Percentiles rank a stretch among this genome's conserved stretches.
Evolutionary conservation across 164 flowering plant species (phyloP).

Genomic region (Magnolia kwangsiensis): DNA sequence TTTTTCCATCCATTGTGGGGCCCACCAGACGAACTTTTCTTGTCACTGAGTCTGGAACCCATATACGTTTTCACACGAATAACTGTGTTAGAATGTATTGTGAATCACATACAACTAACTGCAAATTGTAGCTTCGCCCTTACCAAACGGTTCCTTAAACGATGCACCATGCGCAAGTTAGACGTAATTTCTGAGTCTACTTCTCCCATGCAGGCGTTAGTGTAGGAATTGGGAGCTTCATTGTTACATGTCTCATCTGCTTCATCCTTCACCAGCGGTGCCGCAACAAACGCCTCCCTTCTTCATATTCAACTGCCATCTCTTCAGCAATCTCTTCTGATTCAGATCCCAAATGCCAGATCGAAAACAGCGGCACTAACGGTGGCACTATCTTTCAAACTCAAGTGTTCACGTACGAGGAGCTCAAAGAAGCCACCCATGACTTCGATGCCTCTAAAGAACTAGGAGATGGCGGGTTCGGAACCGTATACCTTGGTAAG

Average conservation of each 20-base stretch:
- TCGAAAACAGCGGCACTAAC: slow-evolving; percentile 14
- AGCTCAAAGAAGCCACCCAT: slow-evolving; percentile 38
- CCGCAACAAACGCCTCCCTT: neutral
- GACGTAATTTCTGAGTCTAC: no score
- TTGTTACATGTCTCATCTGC: neutral
- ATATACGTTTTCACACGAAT: no score
- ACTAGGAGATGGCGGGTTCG: slow-evolving; percentile 38
- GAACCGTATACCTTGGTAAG: slow-evolving; percentile 35
- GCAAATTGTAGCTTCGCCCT: no score
- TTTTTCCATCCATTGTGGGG: no score
- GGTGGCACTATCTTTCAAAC: slow-evolving; percentile 15
- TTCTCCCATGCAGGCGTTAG: slow-evolving; percentile 9
- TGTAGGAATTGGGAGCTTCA: slow-evolving; percentile 4
- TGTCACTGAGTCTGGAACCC: no score
- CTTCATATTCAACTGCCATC: neutral
- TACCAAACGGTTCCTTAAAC: no score
- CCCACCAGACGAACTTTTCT: no score
- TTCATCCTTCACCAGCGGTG: neutral
- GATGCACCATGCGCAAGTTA: no score
- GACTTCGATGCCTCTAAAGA: slow-evolving; percentile 29
- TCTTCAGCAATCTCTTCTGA: neutral
- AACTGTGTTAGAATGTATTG: no score
- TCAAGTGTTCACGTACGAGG: slow-evolving; percentile 12
- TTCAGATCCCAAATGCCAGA: neutral
- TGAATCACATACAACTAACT: no score